Evolutionary conservation across 2,329 filamentous ascomycete genomes (phyloP), one percentile per base, ranked within the genome.

Genomic region (Ophiostoma piceae): DNA sequence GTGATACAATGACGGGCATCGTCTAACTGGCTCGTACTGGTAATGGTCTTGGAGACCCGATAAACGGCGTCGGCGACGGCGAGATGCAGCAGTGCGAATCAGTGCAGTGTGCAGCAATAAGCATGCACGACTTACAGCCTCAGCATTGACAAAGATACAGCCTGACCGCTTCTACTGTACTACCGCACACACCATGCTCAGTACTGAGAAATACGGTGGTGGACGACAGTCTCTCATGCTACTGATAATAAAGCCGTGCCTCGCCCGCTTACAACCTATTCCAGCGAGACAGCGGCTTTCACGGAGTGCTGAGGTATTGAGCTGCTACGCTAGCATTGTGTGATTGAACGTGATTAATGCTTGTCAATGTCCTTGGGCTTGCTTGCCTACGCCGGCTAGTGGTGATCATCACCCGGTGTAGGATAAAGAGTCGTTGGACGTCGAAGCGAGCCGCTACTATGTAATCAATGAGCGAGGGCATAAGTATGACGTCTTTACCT

Each of bases 61-160:
- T 57, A 57, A 57, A 12, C 51, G 51, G 51, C 22, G 51, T 26
- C 51, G 22, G 51, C 51, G n/a, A 57, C 51, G 51, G 51, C 51
- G 51, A 57, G 51, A 22, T 57, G 51, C 51, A 57, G 51, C 51
- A 57, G 12, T 57, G 51, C 11, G 51, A 8, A 26, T 12, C 39
- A n/a, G 22, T 57, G 51, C 11, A 57, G 11, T 4, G 6, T 57
- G 43, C 43, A 57, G 51, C 8, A 57, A 26, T 22, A 57, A 57
- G 22, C 51, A 57, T 57, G 51, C 51, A 57, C 51, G 51, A 57
- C 51, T n/a, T 26, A 14, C 51, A 57, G 51, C 51, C 51, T 57
- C 51, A 57, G 9, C 16, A 57, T 3, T 14, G 51, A 57, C 51
- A 51, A 22, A 51, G 11, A 16, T 29, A 51, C 8, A 51, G 47